Evolutionary conservation across 2,329 filamentous ascomycete species (phyloP), one percentile per base, ranked within the genome.

Genomic region (Emergomyces pasteurianus): DNA sequence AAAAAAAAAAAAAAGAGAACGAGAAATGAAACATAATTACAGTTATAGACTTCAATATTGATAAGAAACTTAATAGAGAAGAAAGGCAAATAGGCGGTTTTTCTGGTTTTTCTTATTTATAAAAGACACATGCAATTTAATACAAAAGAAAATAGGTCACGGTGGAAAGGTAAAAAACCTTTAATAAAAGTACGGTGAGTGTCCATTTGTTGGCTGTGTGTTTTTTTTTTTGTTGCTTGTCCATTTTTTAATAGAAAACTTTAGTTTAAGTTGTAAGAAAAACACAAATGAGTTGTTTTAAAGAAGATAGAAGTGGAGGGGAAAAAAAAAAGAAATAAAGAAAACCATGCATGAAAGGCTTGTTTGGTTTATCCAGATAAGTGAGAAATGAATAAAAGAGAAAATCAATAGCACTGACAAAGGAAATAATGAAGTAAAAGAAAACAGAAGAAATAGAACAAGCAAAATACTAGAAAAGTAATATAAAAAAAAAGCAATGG

Each of bases 391-490:
- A 18, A 46, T 28, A 40, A 38, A 7, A 18, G 12, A 34, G n/a
- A 34, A 58, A 43, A 49, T 50, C 14, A 58, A 61, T 59, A 52
- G 47, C 42, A 59, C 40, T 34, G 46, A 59, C 23, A 52, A 42
- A 53, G 23, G 53, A 60, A 53, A 26, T 36, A 58, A 42, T 36
- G 18, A 36, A 38, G 14, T 12, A 26, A 52, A 23, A n/a, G 40
- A 43, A 60, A 38, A 63, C 23, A 63, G 63, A 55, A 65, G 61
- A 57, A 36, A 56, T 46, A 26, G 50, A 43, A 49, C 10, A 49
- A 23, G n/a, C 0, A 8, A 46, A 47, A 18, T 42, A 47, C 43
- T 26, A 47, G 43, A 47, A 26, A 12, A n/a, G 23, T 21, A 46
- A 8, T 43, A 43, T 9, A 54, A 38, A 40, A 62, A 57, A 28